These are phyloP conservation scores for Rhizopogon vulgaris DNA, from an alignment of 768 basidiomycete species.

Conservation along the genomic window DNA sequence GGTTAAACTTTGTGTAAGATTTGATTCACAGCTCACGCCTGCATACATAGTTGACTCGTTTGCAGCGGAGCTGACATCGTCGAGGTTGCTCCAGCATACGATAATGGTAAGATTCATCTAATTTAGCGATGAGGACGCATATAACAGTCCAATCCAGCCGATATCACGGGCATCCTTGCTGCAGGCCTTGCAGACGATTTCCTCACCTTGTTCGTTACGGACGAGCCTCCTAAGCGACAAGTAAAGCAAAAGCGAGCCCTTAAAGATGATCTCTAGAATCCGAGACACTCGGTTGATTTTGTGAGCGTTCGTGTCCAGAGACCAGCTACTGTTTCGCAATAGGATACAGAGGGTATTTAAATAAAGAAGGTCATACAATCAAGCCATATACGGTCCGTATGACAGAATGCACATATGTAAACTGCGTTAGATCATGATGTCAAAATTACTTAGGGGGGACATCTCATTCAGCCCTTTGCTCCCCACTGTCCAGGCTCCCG, in stretches of 20 bases:
- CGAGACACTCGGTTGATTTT: not conserved
- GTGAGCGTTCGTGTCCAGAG: not conserved
- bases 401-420: not conserved
- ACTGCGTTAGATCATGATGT: not conserved
- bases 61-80: slow-evolving; percentile 67
- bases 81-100: slow-evolving; percentile 72
- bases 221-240: slow-evolving; percentile 27
- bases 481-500: slow-evolving; percentile 50
- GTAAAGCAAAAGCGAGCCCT: slow-evolving; percentile 13
- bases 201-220: slow-evolving; percentile 50
- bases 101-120: slow-evolving; percentile 42
- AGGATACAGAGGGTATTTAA: slow-evolving; percentile 20
- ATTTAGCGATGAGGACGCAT: not conserved
- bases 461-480: slow-evolving; percentile 24
- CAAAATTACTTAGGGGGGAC: not conserved
- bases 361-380: slow-evolving; percentile 6
- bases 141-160: slow-evolving; percentile 33
- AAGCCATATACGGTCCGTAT: slow-evolving; percentile 14
- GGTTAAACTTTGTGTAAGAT: slow-evolving; percentile 67
- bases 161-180: slow-evolving; percentile 63
- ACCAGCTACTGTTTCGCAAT: slow-evolving; percentile 2
- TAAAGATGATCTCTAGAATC: slow-evolving; percentile 24
- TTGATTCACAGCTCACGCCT: not conserved
- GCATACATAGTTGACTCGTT: not conserved
- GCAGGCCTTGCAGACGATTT: slow-evolving; percentile 68